Conservation (phyloP, 2,329 filamentous ascomycete genomes). For the Orbilia oligospora region DNA sequence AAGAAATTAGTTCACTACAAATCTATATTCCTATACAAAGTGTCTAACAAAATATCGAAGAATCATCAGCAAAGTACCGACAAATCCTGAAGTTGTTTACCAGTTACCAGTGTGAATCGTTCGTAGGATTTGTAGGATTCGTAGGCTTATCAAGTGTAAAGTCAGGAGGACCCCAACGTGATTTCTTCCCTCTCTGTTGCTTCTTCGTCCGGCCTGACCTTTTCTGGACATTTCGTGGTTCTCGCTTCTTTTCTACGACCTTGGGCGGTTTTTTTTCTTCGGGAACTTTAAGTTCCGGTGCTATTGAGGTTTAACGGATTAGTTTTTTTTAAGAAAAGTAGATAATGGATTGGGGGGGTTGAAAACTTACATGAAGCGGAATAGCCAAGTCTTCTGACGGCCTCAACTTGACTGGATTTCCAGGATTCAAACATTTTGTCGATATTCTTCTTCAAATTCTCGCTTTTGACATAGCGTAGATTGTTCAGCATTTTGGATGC, state of each 20-base stretch:
- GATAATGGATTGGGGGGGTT: background rate
- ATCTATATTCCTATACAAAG: no score
- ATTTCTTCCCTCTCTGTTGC: no score
- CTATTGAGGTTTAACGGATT: background rate
- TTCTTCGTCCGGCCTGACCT: background rate
- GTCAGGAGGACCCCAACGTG: background rate
- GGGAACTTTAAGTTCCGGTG: background rate
- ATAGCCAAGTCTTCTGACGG: background rate
- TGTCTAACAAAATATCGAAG: no score
- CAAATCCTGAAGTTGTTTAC: no score
- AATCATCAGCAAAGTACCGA: no score
- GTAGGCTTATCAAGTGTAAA: background rate
- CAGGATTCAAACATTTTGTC: conserved; percentile 3
- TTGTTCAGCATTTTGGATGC: background rate
- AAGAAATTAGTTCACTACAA: no score
- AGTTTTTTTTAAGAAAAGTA: background rate
- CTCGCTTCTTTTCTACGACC: background rate
- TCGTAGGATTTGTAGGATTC: no score
- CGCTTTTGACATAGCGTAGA: background rate
- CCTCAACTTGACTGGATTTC: background rate
- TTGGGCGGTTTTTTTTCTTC: background rate
- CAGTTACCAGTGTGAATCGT: no score
- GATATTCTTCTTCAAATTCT: background rate
- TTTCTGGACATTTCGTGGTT: background rate
- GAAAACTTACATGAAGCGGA: background rate